Percentiles rank a stretch among this genome's conserved stretches.
phyloP scores from a whole-genome alignment of 1,284 basidiomycete genomes.

The Ustilago sp. region DNA sequence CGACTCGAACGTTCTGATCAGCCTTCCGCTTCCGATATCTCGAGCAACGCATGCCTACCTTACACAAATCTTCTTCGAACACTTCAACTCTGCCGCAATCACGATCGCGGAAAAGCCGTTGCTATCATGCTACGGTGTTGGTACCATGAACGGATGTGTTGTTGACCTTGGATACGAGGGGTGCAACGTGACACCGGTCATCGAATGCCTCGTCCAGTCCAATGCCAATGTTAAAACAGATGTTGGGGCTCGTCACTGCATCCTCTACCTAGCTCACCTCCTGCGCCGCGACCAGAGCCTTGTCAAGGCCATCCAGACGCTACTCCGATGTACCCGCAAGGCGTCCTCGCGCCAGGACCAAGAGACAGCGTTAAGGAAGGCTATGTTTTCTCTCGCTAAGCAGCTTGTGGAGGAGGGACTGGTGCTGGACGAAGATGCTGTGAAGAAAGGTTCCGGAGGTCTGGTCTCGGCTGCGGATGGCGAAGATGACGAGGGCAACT shows the following conservation, averaged over 20 bases:
- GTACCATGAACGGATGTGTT: conserved; percentile 81
- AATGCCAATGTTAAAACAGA: conserved; percentile 53
- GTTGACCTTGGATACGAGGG: conserved; percentile 84
- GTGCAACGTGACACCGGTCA: conserved; percentile 82
- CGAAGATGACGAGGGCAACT: conserved; percentile 84
- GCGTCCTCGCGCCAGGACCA: conserved; percentile 24
- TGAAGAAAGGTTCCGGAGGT: conserved; percentile 48
- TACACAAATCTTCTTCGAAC: conserved; percentile 91
- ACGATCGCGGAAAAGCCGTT: conserved; percentile 86
- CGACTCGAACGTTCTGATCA: conserved; percentile 84
- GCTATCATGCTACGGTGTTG: conserved; percentile 84
- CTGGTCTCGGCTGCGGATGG: conserved; percentile 54
- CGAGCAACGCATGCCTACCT: conserved; percentile 79
- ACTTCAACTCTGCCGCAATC: conserved; percentile 91
- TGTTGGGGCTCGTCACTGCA: conserved; percentile 62
- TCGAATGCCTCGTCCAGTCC: conserved; percentile 76
- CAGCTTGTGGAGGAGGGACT: conserved; percentile 56
- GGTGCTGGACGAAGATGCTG: conserved; percentile 46
- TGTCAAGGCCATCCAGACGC: conserved; percentile 52
- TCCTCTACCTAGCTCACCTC: conserved; percentile 63
- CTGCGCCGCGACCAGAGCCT: conserved; percentile 60
- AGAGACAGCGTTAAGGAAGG: conserved; percentile 27
- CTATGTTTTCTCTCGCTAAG: conserved; percentile 53
- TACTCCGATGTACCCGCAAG: conserved; percentile 57
- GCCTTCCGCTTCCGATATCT: conserved; percentile 79